Evolutionary conservation across 306 rosid genomes (phyloP).

Genomic region (Cucumis cinereus): DNA sequence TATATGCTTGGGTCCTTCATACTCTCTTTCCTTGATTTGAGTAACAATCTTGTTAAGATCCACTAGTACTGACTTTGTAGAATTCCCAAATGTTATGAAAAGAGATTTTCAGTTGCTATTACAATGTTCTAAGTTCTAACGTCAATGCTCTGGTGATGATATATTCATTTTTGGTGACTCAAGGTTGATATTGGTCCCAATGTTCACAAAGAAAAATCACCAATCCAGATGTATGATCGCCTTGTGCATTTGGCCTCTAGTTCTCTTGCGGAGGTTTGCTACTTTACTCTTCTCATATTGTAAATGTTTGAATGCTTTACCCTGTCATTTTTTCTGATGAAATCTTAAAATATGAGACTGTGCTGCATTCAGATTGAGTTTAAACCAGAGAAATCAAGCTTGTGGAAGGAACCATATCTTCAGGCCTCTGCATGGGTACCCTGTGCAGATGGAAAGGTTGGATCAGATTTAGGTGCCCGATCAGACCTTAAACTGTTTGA

Average conservation of each 20-base stretch:
- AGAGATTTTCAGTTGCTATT: background rate
- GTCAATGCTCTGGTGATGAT: background rate
- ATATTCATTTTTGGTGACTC: constrained; percentile 6
- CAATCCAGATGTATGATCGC: constrained; percentile 57
- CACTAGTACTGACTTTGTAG: background rate
- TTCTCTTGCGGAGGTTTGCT: constrained; percentile 61
- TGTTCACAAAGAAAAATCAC: constrained; percentile 22
- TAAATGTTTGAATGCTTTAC: background rate
- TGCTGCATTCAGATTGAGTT: constrained; percentile 37
- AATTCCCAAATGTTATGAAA: background rate
- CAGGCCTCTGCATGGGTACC: constrained; percentile 67
- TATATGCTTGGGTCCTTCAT: background rate
- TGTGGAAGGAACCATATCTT: constrained; percentile 58
- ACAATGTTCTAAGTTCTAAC: background rate
- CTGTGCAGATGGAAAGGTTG: constrained; percentile 49
- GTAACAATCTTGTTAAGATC: background rate
- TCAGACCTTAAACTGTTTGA: background rate
- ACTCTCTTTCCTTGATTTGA: background rate
- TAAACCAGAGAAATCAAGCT: constrained; percentile 44
- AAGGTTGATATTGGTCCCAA: constrained; percentile 24
- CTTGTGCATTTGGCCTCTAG: constrained; percentile 63
- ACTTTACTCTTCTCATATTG: constrained; percentile 5
- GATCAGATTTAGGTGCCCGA: constrained; percentile 27
- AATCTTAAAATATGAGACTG: constrained; percentile 10
- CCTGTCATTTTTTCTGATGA: background rate